A percentile compares a stretch with the other conserved stretches of the same genome.
Evolutionary conservation across 2,329 filamentous ascomycete species (phyloP).

Genomic region (Teratosphaeriaceae sp.): DNA sequence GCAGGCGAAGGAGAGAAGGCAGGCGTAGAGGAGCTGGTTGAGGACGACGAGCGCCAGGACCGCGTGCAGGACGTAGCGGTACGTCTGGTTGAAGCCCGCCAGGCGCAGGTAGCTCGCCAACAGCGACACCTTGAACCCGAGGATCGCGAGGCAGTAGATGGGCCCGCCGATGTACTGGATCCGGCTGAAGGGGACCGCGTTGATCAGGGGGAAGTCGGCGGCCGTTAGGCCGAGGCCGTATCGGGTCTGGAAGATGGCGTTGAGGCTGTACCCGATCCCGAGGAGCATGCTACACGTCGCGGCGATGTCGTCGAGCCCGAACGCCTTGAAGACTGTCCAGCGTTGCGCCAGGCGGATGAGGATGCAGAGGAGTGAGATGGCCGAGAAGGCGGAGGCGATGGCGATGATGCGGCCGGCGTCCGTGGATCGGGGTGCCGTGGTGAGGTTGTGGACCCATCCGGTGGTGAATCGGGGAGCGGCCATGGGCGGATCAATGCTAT

Average conservation of each 20-base stretch:
- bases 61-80: constrained; percentile 7
- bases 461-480: not conserved
- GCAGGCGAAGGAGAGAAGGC: constrained; percentile 12
- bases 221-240: constrained; percentile 9
- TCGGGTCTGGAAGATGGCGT: constrained; percentile 12
- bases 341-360: constrained; percentile 6
- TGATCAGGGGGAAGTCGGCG: constrained; percentile 7
- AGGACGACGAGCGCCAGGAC: constrained; percentile 8
- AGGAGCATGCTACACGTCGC: constrained; percentile 8
- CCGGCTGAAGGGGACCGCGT: constrained; percentile 10
- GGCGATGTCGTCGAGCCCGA: constrained; percentile 9
- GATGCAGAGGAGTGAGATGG: constrained; percentile 7
- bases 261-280: constrained; percentile 10
- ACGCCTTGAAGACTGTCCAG: constrained; percentile 5
- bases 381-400: constrained; percentile 7
- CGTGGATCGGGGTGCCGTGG: constrained; percentile 4
- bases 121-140: constrained; percentile 13
- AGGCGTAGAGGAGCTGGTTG: constrained; percentile 11
- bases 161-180: constrained; percentile 12
- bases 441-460: constrained; percentile 13
- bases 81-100: constrained; percentile 12
- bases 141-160: constrained; percentile 10
- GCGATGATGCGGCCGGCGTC: constrained; percentile 10
- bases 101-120: constrained; percentile 11
- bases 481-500: too few relatives aligned